Evolutionary conservation across 2,329 filamentous ascomycete species (phyloP).

Genomic region (Fusarium subtropicale): DNA sequence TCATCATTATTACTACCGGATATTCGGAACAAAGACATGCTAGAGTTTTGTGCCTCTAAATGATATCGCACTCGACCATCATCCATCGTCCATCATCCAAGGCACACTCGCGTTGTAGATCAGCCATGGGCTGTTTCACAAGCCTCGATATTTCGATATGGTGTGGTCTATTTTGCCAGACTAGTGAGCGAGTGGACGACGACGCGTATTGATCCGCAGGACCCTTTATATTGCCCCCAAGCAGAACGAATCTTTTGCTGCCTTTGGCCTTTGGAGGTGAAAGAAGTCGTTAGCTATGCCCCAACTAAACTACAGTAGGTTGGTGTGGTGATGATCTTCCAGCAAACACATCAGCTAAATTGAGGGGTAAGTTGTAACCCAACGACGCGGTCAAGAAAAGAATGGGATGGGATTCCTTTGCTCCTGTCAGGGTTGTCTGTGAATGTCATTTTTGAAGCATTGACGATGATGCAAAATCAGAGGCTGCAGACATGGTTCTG

Average conservation of each 20-base stretch:
- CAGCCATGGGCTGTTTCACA: conserved; percentile 1
- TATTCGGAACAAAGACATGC: conserved; percentile 9
- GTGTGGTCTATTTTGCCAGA: conserved; percentile 25
- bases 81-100: conserved; percentile 5
- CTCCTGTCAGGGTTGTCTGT: background rate
- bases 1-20: background rate
- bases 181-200: conserved; percentile 24
- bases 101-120: conserved; percentile 33
- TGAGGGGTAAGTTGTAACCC: conserved; percentile 28
- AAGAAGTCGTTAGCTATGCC: conserved; percentile 16
- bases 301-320: conserved; percentile 16
- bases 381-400: conserved; percentile 11
- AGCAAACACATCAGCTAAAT: conserved; percentile 14
- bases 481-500: conserved; percentile 7
- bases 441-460: background rate
- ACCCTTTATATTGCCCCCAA: conserved; percentile 24
- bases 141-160: conserved; percentile 21
- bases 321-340: conserved; percentile 40
- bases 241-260: conserved; percentile 16
- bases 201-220: conserved; percentile 6
- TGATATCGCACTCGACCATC: background rate
- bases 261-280: conserved; percentile 12
- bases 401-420: background rate
- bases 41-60: conserved; percentile 17
- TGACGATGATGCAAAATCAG: conserved; percentile 2